Percentiles rank a stretch among this genome's conserved stretches.
These are phyloP conservation scores for Ogataea salicorniae DNA, from an alignment of 805 yeast genomes.

Conservation along the genomic window DNA sequence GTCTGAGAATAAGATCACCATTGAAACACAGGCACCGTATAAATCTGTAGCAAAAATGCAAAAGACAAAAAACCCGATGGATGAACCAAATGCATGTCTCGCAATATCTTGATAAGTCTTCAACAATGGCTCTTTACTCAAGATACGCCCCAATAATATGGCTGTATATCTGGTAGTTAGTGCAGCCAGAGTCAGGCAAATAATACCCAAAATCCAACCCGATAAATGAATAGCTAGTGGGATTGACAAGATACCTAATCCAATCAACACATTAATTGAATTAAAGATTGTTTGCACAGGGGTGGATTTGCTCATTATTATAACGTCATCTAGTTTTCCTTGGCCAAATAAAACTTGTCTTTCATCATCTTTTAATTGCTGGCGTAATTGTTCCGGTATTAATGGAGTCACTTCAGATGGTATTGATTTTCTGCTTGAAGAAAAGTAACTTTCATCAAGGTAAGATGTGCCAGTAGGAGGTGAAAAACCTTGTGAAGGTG, in stretches of 20 bases:
- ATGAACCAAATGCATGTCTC: slow-evolving; percentile 40
- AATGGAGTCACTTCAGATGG: slow-evolving; percentile 1
- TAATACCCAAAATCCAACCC: slow-evolving; percentile 57
- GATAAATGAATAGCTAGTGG: slow-evolving; percentile 65
- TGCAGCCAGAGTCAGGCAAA: slow-evolving; percentile 40
- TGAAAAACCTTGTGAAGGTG: not conserved
- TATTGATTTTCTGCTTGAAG: not conserved
- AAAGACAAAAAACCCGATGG: slow-evolving; percentile 40
- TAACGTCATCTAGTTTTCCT: slow-evolving; percentile 7
- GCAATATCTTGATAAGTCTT: slow-evolving; percentile 60
- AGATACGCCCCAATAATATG: slow-evolving; percentile 45
- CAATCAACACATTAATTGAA: slow-evolving; percentile 70
- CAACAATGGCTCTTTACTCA: slow-evolving; percentile 34
- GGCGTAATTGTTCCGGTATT: not conserved
- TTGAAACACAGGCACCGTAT: slow-evolving; percentile 54
- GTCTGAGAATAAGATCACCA: slow-evolving; percentile 56
- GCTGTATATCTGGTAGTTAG: slow-evolving; percentile 51
- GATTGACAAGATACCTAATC: slow-evolving; percentile 68
- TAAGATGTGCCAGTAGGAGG: not conserved
- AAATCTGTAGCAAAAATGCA: slow-evolving; percentile 50
- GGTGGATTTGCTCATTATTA: slow-evolving; percentile 43
- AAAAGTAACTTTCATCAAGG: not conserved
- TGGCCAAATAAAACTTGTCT: slow-evolving; percentile 1
- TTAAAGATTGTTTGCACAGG: slow-evolving; percentile 74
- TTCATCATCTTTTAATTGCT: slow-evolving; percentile 5